Evolutionary conservation across 192 early-diverging fungal species (phyloP).

Genomic region (Anaeromyces robustus): DNA sequence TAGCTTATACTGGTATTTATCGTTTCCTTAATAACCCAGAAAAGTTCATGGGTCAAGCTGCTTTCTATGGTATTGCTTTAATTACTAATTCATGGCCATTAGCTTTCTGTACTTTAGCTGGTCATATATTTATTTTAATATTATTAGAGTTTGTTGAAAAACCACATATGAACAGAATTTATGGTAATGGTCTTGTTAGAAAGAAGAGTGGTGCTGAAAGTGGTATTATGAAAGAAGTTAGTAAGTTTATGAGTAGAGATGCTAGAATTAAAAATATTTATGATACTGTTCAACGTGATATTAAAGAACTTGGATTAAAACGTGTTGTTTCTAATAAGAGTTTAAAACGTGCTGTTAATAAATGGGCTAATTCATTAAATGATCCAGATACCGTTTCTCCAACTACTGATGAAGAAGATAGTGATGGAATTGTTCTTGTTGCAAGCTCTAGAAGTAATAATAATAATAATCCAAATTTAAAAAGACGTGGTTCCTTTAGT

Average conservation of each 20-base stretch:
- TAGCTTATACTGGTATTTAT: constrained; percentile 85
- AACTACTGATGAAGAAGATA: constrained; percentile 3
- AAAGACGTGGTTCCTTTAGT: neutral
- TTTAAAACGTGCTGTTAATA: constrained; percentile 39
- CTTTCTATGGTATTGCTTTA: constrained; percentile 84
- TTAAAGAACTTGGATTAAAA: neutral
- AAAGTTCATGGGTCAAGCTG: constrained; percentile 81
- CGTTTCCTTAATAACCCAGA: constrained; percentile 89
- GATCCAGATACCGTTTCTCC: constrained; percentile 31
- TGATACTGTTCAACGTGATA: constrained; percentile 1
- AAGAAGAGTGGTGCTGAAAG: constrained; percentile 60
- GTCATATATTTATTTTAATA: constrained; percentile 67
- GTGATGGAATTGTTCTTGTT: neutral
- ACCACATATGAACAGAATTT: constrained; percentile 80
- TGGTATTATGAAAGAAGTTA: constrained; percentile 15
- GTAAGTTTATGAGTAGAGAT: neutral
- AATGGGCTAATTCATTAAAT: constrained; percentile 34
- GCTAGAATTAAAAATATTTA: neutral
- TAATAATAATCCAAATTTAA: neutral
- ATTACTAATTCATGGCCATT: constrained; percentile 69
- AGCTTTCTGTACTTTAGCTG: constrained; percentile 66
- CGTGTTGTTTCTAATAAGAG: constrained; percentile 15
- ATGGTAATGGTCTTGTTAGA: constrained; percentile 64
- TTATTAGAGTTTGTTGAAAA: constrained; percentile 79
- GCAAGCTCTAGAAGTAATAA: neutral